phyloP scores from a whole-genome alignment of 176 grass and related monocot species.

The Poa pratensis region DNA sequence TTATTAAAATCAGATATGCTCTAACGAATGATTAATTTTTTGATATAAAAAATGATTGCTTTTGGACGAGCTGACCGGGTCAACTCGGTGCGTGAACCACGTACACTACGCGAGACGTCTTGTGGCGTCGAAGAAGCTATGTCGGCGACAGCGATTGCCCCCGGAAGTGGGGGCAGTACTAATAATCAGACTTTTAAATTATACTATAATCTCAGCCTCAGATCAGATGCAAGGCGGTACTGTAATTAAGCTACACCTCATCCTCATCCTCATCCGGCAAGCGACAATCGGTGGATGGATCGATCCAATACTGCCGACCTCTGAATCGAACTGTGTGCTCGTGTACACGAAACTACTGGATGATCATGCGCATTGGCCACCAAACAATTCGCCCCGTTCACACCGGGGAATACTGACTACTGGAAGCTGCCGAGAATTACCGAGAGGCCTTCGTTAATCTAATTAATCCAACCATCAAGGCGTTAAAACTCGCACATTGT shows the following conservation, averaged over 20 bases:
- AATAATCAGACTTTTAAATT: too few relatives aligned
- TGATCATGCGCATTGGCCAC: background rate
- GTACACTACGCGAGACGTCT: background rate
- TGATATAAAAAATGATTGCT: background rate
- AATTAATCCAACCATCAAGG: background rate
- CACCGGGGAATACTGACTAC: background rate
- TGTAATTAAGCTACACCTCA: background rate
- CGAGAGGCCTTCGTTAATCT: background rate
- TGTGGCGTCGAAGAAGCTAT: background rate
- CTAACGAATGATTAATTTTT: background rate
- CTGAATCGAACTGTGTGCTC: background rate
- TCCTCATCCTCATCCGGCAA: background rate
- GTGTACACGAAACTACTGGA: background rate
- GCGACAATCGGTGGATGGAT: background rate
- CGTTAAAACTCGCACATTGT: background rate
- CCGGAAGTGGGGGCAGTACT: too few relatives aligned
- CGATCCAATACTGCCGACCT: conserved; percentile 15
- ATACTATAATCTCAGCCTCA: background rate
- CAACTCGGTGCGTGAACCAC: conserved; percentile 17
- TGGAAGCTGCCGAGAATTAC: background rate
- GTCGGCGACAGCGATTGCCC: conserved; percentile 25
- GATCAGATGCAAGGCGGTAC: background rate
- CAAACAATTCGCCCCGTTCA: background rate
- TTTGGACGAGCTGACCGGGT: conserved; percentile 31
- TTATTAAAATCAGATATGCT: too few relatives aligned